These are phyloP conservation scores for Tulasnella sp. DNA, from an alignment of 768 basidiomycete species.

Conservation along the genomic window DNA sequence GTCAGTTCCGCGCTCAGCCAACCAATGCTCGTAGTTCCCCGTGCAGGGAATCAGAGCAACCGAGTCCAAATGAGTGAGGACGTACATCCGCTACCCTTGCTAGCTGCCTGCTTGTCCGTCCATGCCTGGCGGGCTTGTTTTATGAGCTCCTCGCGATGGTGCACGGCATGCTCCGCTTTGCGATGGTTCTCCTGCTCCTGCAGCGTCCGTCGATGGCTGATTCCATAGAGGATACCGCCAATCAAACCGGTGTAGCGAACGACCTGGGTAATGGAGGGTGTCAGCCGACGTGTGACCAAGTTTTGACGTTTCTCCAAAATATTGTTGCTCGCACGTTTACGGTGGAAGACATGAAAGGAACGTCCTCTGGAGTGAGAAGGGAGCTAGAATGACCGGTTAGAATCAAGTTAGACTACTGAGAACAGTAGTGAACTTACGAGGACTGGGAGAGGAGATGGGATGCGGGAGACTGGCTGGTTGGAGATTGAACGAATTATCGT, in stretches of 20 bases:
- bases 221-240: constrained; percentile 82
- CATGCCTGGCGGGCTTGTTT: constrained; percentile 85
- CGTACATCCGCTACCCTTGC: constrained; percentile 48
- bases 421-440: background rate
- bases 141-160: constrained; percentile 68
- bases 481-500: constrained; percentile 8
- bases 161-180: constrained; percentile 63
- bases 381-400: background rate
- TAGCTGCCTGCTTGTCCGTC: constrained; percentile 61
- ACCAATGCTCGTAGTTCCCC: background rate
- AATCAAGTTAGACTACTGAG: background rate
- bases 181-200: constrained; percentile 72
- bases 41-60: background rate
- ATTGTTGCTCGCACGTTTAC: constrained; percentile 12
- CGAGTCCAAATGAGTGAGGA: constrained; percentile 23
- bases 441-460: constrained; percentile 1
- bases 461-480: constrained; percentile 4
- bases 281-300: background rate
- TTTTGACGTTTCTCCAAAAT: background rate
- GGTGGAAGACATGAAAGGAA: constrained; percentile 15
- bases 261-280: constrained; percentile 47
- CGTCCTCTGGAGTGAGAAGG: background rate
- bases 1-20: background rate
- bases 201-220: constrained; percentile 83
- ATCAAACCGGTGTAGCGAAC: constrained; percentile 88